Evolutionary conservation across 345 rosid species (phyloP), one percentile per base, ranked within the genome.

Genomic region (thale cress (Arabidopsis thaliana)): DNA sequence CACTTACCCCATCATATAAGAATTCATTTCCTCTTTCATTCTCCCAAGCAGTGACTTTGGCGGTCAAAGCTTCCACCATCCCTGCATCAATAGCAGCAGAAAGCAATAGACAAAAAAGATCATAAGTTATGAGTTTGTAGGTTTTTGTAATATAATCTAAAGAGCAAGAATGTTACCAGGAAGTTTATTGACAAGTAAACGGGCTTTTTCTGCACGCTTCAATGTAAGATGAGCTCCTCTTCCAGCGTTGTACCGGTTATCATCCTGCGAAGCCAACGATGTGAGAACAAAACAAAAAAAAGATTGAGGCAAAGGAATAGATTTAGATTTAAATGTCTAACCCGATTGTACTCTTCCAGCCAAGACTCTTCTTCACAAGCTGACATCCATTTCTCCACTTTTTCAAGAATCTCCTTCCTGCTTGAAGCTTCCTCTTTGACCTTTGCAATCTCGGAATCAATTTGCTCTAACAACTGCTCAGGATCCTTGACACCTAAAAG

Each of bases 201-300:
- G 89, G 33, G 95, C 93, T 75, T 80, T 91, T 83, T 91, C 97
- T 0, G 97, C 95, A 72, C 90, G 89, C 62, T 86, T 89, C 76
- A 91, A 50, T 53, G 77, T 72, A 34, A 91, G 88, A 78, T 91
- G 97, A 16, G 89, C 83, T 51, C 93, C 94, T 77, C 88, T 82
- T 82, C 93, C 94, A 66, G 93, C 89, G 78, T 84, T 83, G 72
- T 87, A 91, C 16, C 97, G 86, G 49, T 89, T 89, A 41, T 84
- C 87, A 83, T 89, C 91, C 93, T 89, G 76, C 38, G 10, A 80
- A 53, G 40, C 32, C 44, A 62, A 66, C 52, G 74, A 57, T 65
- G 60, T 34, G 45, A 40, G 56, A 9, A 50, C 56, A 22, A 50
- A 24, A 50, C 7, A 50, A 24, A 50, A 8, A 10, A 50, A 52